A percentile compares a stretch with the other conserved stretches of the same genome.
Conservation (phyloP, 2,329 filamentous ascomycete genomes). For the Exophiala lecanii-corni region DNA sequence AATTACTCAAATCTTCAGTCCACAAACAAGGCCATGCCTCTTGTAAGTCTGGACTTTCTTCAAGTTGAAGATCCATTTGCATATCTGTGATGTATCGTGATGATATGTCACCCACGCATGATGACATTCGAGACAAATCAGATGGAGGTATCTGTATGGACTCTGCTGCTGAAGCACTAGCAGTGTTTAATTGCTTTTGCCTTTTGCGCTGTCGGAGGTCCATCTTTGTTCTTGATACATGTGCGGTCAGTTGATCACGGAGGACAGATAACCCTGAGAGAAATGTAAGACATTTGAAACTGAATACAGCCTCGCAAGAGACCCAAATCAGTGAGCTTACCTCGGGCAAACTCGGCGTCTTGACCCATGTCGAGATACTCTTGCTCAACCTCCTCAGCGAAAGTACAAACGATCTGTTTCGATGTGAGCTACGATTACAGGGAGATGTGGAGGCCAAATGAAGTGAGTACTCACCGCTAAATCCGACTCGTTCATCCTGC, state of each 20-base stretch:
- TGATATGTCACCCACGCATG: background rate
- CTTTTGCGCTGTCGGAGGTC: background rate
- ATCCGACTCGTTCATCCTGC: conserved; percentile 5
- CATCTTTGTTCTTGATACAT: background rate
- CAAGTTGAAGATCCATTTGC: background rate
- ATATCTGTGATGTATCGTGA: background rate
- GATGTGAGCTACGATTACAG: background rate
- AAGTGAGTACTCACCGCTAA: conserved; percentile 1
- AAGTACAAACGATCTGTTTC: conserved; percentile 3
- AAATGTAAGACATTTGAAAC: background rate
- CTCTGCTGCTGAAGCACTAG: no score
- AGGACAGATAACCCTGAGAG: background rate
- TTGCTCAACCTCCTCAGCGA: conserved; percentile 2
- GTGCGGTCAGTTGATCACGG: conserved; percentile 1
- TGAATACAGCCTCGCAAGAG: background rate
- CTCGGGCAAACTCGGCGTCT: conserved; percentile 4
- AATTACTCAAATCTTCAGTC: conserved; percentile 2
- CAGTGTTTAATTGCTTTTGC: no score
- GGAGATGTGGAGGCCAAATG: background rate
- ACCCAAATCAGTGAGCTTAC: background rate
- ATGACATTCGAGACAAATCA: no score
- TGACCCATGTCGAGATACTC: conserved; percentile 4
- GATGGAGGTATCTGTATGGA: no score
- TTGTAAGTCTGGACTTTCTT: background rate
- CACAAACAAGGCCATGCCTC: conserved; percentile 4